These are phyloP conservation scores for Diaporthe destruens DNA, from an alignment of 2,329 filamentous ascomycete genomes.

Conservation along the genomic window DNA sequence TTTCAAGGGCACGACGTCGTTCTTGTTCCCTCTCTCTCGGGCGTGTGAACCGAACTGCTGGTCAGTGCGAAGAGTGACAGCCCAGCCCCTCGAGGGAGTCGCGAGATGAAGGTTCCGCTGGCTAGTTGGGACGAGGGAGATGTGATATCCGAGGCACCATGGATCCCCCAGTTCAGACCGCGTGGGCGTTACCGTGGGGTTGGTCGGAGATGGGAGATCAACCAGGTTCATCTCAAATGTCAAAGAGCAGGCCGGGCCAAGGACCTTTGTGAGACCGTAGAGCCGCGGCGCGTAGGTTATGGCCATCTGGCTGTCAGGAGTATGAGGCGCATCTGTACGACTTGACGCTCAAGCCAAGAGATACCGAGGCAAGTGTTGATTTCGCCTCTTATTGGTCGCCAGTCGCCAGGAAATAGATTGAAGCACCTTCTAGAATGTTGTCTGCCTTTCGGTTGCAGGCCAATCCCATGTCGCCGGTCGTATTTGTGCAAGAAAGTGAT, in stretches of 20 bases:
- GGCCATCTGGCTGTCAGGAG: background rate
- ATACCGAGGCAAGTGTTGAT: background rate
- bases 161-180: background rate
- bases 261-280: background rate
- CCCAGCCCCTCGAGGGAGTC: background rate
- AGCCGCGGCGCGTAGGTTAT: background rate
- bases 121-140: background rate
- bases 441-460: background rate
- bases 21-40: background rate
- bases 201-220: background rate
- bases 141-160: background rate
- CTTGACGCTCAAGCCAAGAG: background rate
- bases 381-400: background rate
- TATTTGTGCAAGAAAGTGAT: background rate
- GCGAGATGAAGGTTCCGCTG: background rate
- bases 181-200: no score
- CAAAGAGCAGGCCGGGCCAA: background rate
- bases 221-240: background rate
- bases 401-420: background rate
- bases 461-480: background rate
- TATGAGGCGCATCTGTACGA: background rate
- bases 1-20: constrained; percentile 16
- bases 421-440: constrained; percentile 11
- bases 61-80: constrained; percentile 16
- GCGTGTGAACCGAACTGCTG: constrained; percentile 30